A percentile compares a stretch with the other conserved stretches of the same genome.
Evolutionary conservation across 441 rosid genomes (phyloP).

Genomic region (Monsonia emarginata): DNA sequence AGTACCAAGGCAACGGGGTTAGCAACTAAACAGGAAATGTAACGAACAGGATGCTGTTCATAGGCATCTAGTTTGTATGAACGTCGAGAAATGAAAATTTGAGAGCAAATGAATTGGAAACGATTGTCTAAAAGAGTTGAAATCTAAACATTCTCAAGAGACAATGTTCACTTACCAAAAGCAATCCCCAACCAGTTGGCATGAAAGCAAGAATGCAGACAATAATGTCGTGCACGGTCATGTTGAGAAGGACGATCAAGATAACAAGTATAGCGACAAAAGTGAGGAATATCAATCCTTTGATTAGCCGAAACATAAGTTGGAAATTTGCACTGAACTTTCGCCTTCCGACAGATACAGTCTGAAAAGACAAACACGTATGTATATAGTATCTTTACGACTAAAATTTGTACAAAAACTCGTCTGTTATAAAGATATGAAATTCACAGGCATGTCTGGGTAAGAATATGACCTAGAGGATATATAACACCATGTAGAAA

Average conservation of each 20-base stretch:
- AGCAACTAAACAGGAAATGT: neutral
- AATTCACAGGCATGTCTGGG: too few relatives aligned
- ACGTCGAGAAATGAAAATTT: neutral
- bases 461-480: too few relatives aligned
- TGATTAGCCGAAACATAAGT: slow-evolving; percentile 82
- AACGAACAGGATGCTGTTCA: too few relatives aligned
- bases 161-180: slow-evolving; percentile 46
- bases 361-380: slow-evolving; percentile 35
- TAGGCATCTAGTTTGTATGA: neutral
- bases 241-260: slow-evolving; percentile 66
- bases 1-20: neutral
- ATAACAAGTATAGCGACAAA: slow-evolving; percentile 67
- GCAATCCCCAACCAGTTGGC: slow-evolving; percentile 99
- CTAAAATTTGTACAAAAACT: too few relatives aligned
- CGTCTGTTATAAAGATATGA: too few relatives aligned
- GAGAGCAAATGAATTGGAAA: neutral
- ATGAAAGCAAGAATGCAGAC: slow-evolving; percentile 93
- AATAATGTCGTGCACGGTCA: slow-evolving; percentile 75
- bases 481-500: too few relatives aligned
- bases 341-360: slow-evolving; percentile 87
- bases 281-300: slow-evolving; percentile 86
- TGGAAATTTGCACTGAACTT: slow-evolving; percentile 89
- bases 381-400: neutral
- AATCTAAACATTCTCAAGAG: neutral
- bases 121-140: neutral